Evolutionary conservation across 2,329 filamentous ascomycete genomes (phyloP), one percentile per base, ranked within the genome.

Genomic region (Botrytis pseudocinerea): DNA sequence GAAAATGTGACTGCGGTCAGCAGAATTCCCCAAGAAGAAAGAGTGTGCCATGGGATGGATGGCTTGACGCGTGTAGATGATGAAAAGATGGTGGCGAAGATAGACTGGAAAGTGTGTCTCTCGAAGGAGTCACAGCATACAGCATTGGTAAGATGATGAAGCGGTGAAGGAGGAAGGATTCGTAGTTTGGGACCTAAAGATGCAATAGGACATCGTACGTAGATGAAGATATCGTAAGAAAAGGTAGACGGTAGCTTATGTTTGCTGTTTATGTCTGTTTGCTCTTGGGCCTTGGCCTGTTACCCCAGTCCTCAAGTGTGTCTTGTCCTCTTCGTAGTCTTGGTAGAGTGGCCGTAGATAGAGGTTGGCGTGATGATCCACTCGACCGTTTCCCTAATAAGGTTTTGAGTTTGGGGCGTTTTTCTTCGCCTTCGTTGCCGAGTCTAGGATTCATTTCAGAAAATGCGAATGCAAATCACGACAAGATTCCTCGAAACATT

Each of bases 161-260:
- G 70, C 70, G 70, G 70, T 72, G 70, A 72, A 40, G 61, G 48
- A 46, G 22, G 54, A 68, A 68, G 70, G 54, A 68, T 68, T 68
- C 48, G 64, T 42, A 68, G 35, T 42, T 22, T 68, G 18, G 48
- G 35, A 68, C 54, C 68, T 46, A 71, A 57, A 40, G 70, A 68
- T 22, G 42, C 46, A 59, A 71, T 28, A 3, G n/a, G 14, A 42
- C 40, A 42, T 14, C 10, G 12, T 12, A 1, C 25, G n/a, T 38
- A 46, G 44, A 65, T 54, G 69, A 71, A 71, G 70, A 12, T 59
- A 64, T 59, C 48, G 48, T 57, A 64, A 59, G 48, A 71, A 60
- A 51, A 40, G n/a, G 16, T n/a, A 40, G 28, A 42, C 44, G 54
- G 46, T 35, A 59, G 51, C 38, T 54, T 69, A 51, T 68, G 32